Evolutionary conservation across 805 yeast species (phyloP), one percentile per base, ranked within the genome.

Genomic region (Metschnikowia borealis): DNA sequence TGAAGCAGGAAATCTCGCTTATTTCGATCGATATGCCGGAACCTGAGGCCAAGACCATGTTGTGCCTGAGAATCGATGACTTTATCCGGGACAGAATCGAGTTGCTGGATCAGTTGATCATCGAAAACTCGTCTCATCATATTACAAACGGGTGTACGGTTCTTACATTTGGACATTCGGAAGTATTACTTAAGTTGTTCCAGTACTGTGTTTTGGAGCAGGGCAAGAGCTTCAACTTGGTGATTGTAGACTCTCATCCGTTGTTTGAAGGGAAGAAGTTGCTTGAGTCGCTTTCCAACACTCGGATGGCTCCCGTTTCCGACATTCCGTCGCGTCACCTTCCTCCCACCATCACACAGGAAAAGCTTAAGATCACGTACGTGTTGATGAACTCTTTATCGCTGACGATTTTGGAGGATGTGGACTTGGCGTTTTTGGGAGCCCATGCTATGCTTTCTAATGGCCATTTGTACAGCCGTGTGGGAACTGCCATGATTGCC

Each of bases 391-490:
- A 84, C 48, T 85, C 96, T 17, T 73, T 94, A 45, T 81, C 91
- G 3, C 67, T 75, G 3, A 83, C 94, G 23, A 83, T 89, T 8
- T 77, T 94, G 60, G 87, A 85, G 58, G 90, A 88, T 65, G 92
- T 94, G 33, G 94, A 94, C 59, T 85, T 87, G 57, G 96, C 94
- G 6, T 86, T 94, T 66, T 74, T 94, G 34, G 99, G 99, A 14
- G 98, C 98, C 0, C 98, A 94, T 65, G 95, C 97, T 32, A 90
- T 94, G 88, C 77, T 94, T 50, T 89, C 97, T 7, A 94, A 94
- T 64, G 99, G 99, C 1, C 81, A 90, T 65, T 76, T 94, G 50
- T 90, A 88, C 64, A 87, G 97, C 1, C 81, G 99, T 54, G 97
- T 89, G 15, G 99, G 99, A 20, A 85, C 97, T 6, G 96, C 97